Evolutionary conservation across 139 green algal species (phyloP), one percentile per base, ranked within the genome.

Genomic region (Coelastrella sp.): DNA sequence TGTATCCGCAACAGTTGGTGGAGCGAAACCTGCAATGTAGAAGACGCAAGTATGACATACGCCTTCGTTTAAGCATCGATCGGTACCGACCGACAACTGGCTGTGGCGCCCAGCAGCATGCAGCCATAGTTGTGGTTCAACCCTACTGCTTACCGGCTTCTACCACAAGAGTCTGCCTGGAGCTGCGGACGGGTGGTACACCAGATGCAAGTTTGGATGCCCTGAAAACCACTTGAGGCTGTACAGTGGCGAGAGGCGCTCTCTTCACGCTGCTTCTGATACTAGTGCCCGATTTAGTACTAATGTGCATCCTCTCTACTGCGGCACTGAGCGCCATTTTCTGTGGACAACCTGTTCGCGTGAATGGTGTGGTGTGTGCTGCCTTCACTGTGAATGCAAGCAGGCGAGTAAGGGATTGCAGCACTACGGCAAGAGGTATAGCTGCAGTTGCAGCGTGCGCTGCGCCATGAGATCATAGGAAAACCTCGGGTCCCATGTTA

Each of bases 1-100:
- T 8, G 96, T 98, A 16, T 95, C 93, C 4, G 92, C 71, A 8
- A 98, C 96, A 0, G 96, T 94, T 16, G 94, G 92, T 20, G 95
- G 92, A 3, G 17, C 56, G 54, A 87, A 86, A 16, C 64, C 87
- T 91, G 87, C 74, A 80, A 59, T 22, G 7, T 7, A 58, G 58
- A 22, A 80, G 8, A 57, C 74, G 74, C 23, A 57, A 80, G n/a
- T 4, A 80, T 57, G 74, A 80, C 74, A 80, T 76, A 76, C 68
- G 68, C 68, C 16, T 76, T 47, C 68, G 17, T 76, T 22, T 17
- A 8, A 8, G 16, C 17, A 76, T 22, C 3, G 68, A 76, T 76
- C 68, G 5, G 17, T 77, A 10, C 14, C 71, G 32, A 47, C 32
- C 32, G 32, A 47, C 32, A 47, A 47, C 32, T 47, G 32, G 32